These are phyloP conservation scores for Papiliotrema terrestris DNA, from an alignment of 1,284 basidiomycete genomes.

Conservation along the genomic window DNA sequence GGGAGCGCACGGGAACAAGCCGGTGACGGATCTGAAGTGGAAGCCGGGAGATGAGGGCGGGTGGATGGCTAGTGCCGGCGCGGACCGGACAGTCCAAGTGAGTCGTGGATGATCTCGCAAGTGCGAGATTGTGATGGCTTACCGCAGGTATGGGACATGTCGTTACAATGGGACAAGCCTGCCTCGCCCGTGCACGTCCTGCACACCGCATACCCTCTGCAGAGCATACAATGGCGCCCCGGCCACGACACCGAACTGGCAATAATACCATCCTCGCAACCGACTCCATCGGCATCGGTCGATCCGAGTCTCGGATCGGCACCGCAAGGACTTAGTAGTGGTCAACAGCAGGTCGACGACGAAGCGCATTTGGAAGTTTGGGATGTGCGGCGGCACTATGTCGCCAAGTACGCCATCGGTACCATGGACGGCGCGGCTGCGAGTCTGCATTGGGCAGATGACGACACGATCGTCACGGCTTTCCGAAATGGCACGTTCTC, in stretches of 20 bases:
- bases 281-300: slow-evolving; percentile 11
- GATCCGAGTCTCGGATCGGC: slow-evolving; percentile 6
- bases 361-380: slow-evolving; percentile 67
- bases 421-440: slow-evolving; percentile 27
- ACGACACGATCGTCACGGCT: slow-evolving; percentile 69
- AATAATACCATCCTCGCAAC: slow-evolving; percentile 39
- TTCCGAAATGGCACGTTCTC: slow-evolving; percentile 75
- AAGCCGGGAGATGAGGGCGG: slow-evolving; percentile 53
- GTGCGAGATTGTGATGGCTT: neutral
- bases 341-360: slow-evolving; percentile 17
- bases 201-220: slow-evolving; percentile 69
- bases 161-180: slow-evolving; percentile 51
- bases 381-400: slow-evolving; percentile 76
- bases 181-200: slow-evolving; percentile 64
- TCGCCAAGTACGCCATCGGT: slow-evolving; percentile 72
- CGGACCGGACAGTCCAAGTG: slow-evolving; percentile 77
- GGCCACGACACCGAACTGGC: slow-evolving; percentile 73
- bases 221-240: slow-evolving; percentile 73
- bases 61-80: slow-evolving; percentile 77
- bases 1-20: slow-evolving; percentile 67
- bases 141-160: slow-evolving; percentile 73
- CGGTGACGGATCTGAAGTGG: slow-evolving; percentile 78
- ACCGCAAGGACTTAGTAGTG: neutral
- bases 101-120: slow-evolving; percentile 8
- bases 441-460: slow-evolving; percentile 68